Percentiles rank a stretch among this genome's conserved stretches.
Evolutionary conservation across 1,139 yeast species (phyloP).

Genomic region (Zygoascus meyerae): DNA sequence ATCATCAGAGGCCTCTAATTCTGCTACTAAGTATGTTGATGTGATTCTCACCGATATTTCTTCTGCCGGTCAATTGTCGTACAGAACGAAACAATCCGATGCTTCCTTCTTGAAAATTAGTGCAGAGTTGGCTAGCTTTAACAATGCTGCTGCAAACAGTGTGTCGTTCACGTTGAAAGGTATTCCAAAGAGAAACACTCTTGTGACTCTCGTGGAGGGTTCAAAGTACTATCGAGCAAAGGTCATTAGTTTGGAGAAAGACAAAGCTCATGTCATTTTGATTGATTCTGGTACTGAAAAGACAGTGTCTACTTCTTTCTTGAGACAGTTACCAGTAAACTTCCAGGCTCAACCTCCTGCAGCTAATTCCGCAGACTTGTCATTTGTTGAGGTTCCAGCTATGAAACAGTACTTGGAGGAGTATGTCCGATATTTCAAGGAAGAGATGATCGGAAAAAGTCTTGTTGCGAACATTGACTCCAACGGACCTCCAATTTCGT

Average conservation of each 20-base stretch:
- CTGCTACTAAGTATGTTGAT: slow-evolving; percentile 46
- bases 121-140: slow-evolving; percentile 36
- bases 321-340: slow-evolving; percentile 53
- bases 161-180: slow-evolving; percentile 24
- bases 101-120: slow-evolving; percentile 23
- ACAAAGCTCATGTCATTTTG: slow-evolving; percentile 47
- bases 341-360: slow-evolving; percentile 48
- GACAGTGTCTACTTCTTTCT: slow-evolving; percentile 41
- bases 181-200: slow-evolving; percentile 51
- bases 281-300: slow-evolving; percentile 63
- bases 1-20: slow-evolving; percentile 15
- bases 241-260: slow-evolving; percentile 47
- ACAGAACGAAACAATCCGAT: slow-evolving; percentile 37
- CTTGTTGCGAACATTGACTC: slow-evolving; percentile 50
- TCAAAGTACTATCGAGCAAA: slow-evolving; percentile 58
- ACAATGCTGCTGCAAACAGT: slow-evolving; percentile 40
- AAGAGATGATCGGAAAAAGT: slow-evolving; percentile 45
- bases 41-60: slow-evolving; percentile 54
- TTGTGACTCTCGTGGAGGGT: slow-evolving; percentile 50
- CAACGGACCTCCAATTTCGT: slow-evolving; percentile 41
- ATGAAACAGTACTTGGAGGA: slow-evolving; percentile 51
- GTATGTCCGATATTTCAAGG: slow-evolving; percentile 51
- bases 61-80: slow-evolving; percentile 48
- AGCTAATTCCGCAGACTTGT: slow-evolving; percentile 53
- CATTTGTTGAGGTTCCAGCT: slow-evolving; percentile 56